phyloP scores from a whole-genome alignment of 192 early-diverging fungal genomes.

The Gaertneriomyces semiglobifer region DNA sequence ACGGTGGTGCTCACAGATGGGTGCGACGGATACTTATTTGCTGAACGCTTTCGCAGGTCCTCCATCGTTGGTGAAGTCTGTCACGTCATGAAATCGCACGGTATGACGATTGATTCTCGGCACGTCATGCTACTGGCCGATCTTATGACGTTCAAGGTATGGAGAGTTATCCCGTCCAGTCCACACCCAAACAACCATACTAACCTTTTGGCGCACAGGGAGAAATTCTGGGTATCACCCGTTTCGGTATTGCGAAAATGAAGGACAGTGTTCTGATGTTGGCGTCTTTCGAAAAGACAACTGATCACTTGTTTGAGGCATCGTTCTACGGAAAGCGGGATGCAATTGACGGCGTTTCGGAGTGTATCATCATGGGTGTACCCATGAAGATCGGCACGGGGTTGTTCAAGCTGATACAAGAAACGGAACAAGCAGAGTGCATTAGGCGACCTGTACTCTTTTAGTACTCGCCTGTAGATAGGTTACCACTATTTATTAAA shows the following conservation, averaged over 20 bases:
- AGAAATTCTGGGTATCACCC: slow-evolving; percentile 95
- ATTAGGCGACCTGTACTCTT: neutral
- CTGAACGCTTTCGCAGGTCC: slow-evolving; percentile 38
- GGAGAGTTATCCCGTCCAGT: neutral
- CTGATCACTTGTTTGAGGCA: slow-evolving; percentile 98
- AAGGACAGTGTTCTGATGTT: slow-evolving; percentile 98
- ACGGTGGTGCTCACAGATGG: neutral
- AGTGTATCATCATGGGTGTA: slow-evolving; percentile 99
- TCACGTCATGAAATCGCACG: slow-evolving; percentile 80
- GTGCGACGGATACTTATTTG: neutral
- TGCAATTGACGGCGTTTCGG: slow-evolving; percentile 91
- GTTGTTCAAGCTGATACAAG: slow-evolving; percentile 76
- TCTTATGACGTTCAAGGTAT: slow-evolving; percentile 92
- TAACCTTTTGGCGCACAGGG: slow-evolving; percentile 50
- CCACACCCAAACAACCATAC: neutral
- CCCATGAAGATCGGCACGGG: slow-evolving; percentile 97
- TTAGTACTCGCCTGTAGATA: too few relatives aligned
- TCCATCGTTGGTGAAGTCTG: slow-evolving; percentile 90
- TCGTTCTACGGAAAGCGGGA: slow-evolving; percentile 93
- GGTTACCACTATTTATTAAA: too few relatives aligned
- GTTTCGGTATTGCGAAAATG: slow-evolving; percentile 99
- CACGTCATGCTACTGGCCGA: slow-evolving; percentile 97
- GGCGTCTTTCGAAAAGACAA: slow-evolving; percentile 99
- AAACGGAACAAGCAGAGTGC: slow-evolving; percentile 10
- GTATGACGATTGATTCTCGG: slow-evolving; percentile 90